phyloP scores from a whole-genome alignment of 1,284 basidiomycete genomes.

The Coniferiporia sulphurascens region DNA sequence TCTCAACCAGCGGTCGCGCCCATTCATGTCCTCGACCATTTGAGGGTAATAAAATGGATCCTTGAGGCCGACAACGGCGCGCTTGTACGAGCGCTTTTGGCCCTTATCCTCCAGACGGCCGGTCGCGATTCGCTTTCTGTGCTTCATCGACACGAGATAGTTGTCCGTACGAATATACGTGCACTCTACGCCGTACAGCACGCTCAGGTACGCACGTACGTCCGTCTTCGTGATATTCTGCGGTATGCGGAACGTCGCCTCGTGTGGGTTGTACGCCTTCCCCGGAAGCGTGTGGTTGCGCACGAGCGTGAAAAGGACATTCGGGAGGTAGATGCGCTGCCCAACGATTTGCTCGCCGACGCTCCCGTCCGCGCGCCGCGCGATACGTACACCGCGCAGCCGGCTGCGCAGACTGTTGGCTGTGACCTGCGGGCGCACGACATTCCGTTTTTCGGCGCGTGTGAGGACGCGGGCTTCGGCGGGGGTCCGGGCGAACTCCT shows the following conservation, averaged over 20 bases:
- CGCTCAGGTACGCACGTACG: slow-evolving; percentile 78
- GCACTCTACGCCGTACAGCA: slow-evolving; percentile 82
- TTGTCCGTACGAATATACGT: slow-evolving; percentile 94
- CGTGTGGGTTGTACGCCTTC: slow-evolving; percentile 87
- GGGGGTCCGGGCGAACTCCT: slow-evolving; percentile 7
- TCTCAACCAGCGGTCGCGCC: slow-evolving; percentile 39
- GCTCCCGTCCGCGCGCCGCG: slow-evolving; percentile 35
- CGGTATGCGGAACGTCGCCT: slow-evolving; percentile 90
- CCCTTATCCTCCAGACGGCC: slow-evolving; percentile 23
- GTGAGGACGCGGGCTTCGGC: neutral
- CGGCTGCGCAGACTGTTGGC: slow-evolving; percentile 28
- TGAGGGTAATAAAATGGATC: slow-evolving; percentile 91
- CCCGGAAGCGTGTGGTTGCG: slow-evolving; percentile 78
- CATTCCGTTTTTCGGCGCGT: neutral
- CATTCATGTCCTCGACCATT: slow-evolving; percentile 70
- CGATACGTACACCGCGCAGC: slow-evolving; percentile 53
- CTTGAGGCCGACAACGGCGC: slow-evolving; percentile 81
- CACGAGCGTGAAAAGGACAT: slow-evolving; percentile 78
- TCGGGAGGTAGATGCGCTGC: slow-evolving; percentile 84
- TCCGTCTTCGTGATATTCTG: slow-evolving; percentile 88
- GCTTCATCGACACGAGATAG: slow-evolving; percentile 59
- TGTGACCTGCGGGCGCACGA: slow-evolving; percentile 7
- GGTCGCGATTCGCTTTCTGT: slow-evolving; percentile 27
- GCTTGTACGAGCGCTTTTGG: slow-evolving; percentile 68
- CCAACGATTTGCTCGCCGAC: slow-evolving; percentile 58